Evolutionary conservation across 139 green algal genomes (phyloP).

Genomic region (Closterium sp.): DNA sequence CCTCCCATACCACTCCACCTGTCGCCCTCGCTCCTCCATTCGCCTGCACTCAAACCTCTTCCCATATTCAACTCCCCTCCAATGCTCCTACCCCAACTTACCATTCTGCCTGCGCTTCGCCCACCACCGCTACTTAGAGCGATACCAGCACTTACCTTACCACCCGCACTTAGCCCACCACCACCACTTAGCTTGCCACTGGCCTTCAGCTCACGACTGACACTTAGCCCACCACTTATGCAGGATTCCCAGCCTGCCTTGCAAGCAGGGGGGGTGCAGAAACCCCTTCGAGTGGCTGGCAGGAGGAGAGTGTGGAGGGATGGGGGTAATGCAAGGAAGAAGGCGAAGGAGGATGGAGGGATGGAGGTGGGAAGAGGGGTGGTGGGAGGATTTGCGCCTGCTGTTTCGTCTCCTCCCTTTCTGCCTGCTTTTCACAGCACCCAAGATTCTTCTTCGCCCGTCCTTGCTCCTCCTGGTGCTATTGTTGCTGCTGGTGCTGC

Average conservation of each 20-base stretch:
- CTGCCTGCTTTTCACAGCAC: background rate
- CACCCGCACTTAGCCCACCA: background rate
- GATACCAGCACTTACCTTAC: background rate
- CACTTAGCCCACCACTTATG: background rate
- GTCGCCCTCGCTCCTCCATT: background rate
- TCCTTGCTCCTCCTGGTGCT: background rate
- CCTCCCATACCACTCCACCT: background rate
- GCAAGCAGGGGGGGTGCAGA: too few species aligned
- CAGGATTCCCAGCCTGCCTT: too few species aligned
- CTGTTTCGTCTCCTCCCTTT: background rate
- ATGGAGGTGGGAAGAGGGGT: too few species aligned
- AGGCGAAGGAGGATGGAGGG: background rate
- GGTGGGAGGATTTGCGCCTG: background rate
- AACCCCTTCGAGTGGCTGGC: background rate
- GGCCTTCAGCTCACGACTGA: background rate
- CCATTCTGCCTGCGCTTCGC: too few species aligned
- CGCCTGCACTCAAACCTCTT: background rate
- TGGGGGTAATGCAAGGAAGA: background rate
- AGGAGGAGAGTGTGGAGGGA: background rate
- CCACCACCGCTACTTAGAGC: background rate
- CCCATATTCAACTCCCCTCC: background rate
- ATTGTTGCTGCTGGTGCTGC: background rate
- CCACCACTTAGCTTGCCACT: background rate
- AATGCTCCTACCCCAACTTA: too few species aligned
- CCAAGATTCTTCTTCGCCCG: background rate